Evolutionary conservation across 768 basidiomycete genomes (phyloP).

Genomic region (Leccinum pellstonianum): DNA sequence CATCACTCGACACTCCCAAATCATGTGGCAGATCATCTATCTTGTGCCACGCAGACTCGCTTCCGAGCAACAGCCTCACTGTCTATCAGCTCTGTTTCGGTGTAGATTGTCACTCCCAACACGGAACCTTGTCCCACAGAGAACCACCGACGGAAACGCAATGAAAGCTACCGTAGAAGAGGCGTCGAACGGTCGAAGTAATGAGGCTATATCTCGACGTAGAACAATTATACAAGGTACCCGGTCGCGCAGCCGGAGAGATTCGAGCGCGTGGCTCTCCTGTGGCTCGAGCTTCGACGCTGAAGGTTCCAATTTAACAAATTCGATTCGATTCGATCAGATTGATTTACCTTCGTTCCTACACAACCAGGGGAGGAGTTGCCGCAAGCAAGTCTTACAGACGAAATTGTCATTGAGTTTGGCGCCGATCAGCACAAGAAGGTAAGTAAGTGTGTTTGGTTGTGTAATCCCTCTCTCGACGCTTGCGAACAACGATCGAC

Average conservation of each 20-base stretch:
- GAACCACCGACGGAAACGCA: background rate
- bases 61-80: background rate
- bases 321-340: constrained; percentile 31
- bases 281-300: constrained; percentile 16
- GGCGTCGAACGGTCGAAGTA: constrained; percentile 4
- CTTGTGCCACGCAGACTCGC: background rate
- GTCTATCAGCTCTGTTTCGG: background rate
- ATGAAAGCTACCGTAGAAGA: background rate
- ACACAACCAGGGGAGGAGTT: constrained; percentile 9
- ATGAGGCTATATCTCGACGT: constrained; percentile 11
- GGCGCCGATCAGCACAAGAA: constrained; percentile 6
- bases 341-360: constrained; percentile 19
- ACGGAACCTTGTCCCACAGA: background rate
- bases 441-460: background rate
- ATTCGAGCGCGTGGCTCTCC: constrained; percentile 20
- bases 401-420: constrained; percentile 15
- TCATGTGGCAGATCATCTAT: background rate
- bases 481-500: constrained; percentile 7
- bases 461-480: constrained; percentile 4
- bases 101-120: constrained; percentile 1
- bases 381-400: constrained; percentile 1
- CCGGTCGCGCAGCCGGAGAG: constrained; percentile 21
- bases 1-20: background rate
- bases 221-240: constrained; percentile 21
- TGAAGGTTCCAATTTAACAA: constrained; percentile 15